Evolutionary conservation across 2,329 filamentous ascomycete genomes (phyloP), one percentile per base, ranked within the genome.

Genomic region (Claviceps sp.): DNA sequence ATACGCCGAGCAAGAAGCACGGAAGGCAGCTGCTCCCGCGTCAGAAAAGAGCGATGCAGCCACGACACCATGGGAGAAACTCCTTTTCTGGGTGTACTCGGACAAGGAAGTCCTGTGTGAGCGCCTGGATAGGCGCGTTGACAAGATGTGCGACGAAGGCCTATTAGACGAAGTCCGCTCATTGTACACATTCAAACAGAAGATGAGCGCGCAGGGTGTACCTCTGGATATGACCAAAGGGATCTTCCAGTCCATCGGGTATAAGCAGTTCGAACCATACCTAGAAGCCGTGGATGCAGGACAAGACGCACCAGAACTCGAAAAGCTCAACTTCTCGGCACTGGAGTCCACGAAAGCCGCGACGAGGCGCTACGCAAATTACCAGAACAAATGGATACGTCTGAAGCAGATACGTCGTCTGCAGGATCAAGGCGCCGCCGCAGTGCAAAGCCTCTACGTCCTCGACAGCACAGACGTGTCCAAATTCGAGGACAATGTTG

Each of bases 171-270:
- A 82, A 59, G 70, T 74, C 0, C 64, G 63, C 24, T 63, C 72
- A 48, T 67, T 81, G 45, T 70, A 72, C 54, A 58, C 68, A 1
- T 70, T 72, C 47, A 70, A 68, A 51, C 65, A 58, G 17, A 51
- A 60, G 2, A 63, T 62, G 17, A 56, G 64, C 0, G 63, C 69
- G 0, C 61, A 70, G 1, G 84, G 81, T 0, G 66, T 73, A 1
- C 57, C 66, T 0, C 68, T 93, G 2, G 89, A 97, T 62, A 76
- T 81, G 57, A 86, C 80, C 1, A 81, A 83, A 50, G 94, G 93
- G 0, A 94, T 98, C 44, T 98, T 91, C 89, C 86, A 95, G 50
- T 93, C 90, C 1, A 98, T 98, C 56, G 93, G 93, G 1, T 96
- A 89, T 68, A 96, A 94, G 64, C 89, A 98, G 63, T 85, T 97